Conservation (phyloP, 805 yeast genomes). For the Candida tammaniensis region DNA sequence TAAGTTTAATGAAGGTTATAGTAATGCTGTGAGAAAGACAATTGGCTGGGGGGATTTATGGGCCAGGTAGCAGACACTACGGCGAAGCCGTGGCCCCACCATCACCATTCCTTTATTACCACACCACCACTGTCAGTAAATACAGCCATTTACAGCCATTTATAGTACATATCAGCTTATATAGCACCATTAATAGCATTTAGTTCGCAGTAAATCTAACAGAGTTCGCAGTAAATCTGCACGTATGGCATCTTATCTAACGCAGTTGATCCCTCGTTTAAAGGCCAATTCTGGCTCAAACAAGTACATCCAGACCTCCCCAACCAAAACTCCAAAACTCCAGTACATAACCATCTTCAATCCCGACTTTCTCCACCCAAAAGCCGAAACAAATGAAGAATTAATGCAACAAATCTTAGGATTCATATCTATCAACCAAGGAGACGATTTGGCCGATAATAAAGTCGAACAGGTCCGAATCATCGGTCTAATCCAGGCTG, state of each 20-base stretch:
- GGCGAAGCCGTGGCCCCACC: too few species aligned
- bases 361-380: constrained; percentile 22
- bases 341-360: constrained; percentile 26
- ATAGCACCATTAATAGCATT: background rate
- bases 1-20: constrained; percentile 88
- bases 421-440: constrained; percentile 18
- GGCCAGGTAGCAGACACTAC: too few species aligned
- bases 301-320: constrained; percentile 13
- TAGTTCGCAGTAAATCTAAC: too few species aligned
- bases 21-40: constrained; percentile 85
- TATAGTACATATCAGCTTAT: too few species aligned
- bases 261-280: constrained; percentile 29
- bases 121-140: too few species aligned
- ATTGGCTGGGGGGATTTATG: constrained; percentile 75
- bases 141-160: too few species aligned
- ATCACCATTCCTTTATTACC: background rate
- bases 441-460: constrained; percentile 8
- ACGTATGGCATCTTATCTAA: constrained; percentile 18
- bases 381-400: constrained; percentile 28
- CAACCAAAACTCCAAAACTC: constrained; percentile 12
- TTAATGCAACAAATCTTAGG: constrained; percentile 32
- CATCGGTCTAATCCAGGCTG: constrained; percentile 37
- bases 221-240: background rate
- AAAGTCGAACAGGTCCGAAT: constrained; percentile 25
- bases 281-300: constrained; percentile 10